Conservation (phyloP, 78 protist species). For the Dictyostelium capitatum region DNA sequence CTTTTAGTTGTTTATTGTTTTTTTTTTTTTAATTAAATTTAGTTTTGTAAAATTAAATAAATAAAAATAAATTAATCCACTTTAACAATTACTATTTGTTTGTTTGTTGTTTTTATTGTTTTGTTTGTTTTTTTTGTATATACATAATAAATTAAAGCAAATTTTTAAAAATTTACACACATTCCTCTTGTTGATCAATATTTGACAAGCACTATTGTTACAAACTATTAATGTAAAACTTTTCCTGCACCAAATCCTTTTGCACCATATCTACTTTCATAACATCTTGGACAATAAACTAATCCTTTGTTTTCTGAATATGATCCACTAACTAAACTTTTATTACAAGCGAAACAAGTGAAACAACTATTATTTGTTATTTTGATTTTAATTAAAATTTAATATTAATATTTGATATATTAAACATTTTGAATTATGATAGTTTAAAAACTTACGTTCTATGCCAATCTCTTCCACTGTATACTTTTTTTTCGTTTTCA, state of each 20-base stretch:
- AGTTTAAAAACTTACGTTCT: slow-evolving; percentile 5
- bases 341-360: slow-evolving; percentile 45
- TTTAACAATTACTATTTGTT: too few species aligned
- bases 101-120: too few species aligned
- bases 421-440: too few species aligned
- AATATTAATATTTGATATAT: not conserved
- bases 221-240: slow-evolving; percentile 22
- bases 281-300: slow-evolving; percentile 58
- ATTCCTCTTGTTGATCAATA: too few species aligned
- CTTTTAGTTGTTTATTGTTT: too few species aligned
- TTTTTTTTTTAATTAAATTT: too few species aligned
- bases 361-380: slow-evolving; percentile 30
- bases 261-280: slow-evolving; percentile 25
- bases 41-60: too few species aligned
- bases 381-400: not conserved
- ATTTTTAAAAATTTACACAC: too few species aligned
- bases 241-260: slow-evolving; percentile 57
- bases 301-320: slow-evolving; percentile 46
- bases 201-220: too few species aligned
- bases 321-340: slow-evolving; percentile 32
- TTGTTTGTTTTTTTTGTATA: too few species aligned
- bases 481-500: slow-evolving; percentile 17
- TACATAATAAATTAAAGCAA: too few species aligned
- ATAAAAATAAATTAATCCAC: too few species aligned
- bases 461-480: slow-evolving; percentile 60